Evolutionary conservation across 768 basidiomycete species (phyloP), one percentile per base, ranked within the genome.

Genomic region (Albatrellus ellisii): DNA sequence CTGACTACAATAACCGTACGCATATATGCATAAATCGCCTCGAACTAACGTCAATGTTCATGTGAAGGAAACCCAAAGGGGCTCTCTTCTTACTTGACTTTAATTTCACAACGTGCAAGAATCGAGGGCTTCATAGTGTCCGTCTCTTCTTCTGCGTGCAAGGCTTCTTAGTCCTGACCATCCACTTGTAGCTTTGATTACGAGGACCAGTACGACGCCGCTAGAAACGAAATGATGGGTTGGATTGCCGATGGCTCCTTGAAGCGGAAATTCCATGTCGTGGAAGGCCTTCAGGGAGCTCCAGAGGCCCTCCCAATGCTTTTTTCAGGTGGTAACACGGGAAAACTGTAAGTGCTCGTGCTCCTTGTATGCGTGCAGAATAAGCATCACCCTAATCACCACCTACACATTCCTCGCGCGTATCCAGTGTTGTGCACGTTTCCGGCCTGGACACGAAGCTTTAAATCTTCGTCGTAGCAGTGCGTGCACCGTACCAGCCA

Each of bases 71-170:
- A 68, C 45, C 79, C 84, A 1, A 70, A 67, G 45, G 84, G 84
- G 11, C 65, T 92, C 12, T 63, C 71, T 44, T 70, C 70, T 38
- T 89, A 87, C 54, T 48, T 69, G 26, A 75, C 65, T 43, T 62
- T 95, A 42, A 90, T 95, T 49, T 54, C 70, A 0, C 79, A 82
- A 54, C 73, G 89, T 32, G 87, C 84, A 12, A 80, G 67, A 29
- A 75, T 97, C 1, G 66, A 84, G 54, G 92, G 92, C 6, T 95
- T 90, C 62, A 66, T 92, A 51, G 71, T 87, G 79, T 83, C 54
- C 36, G 75, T 56, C 12, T n/a, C 29, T 22, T 24, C 34, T 14
- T n/a, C 27, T 7, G 3, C 26, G 26, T 10, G n/a, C 38, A 21
- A 10, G 26, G 18, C 36, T 39, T 20, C 25, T 11, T 17, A 28